Evolutionary conservation across 148 eudicot genomes (phyloP).

Genomic region (Chenopodium suecicum): DNA sequence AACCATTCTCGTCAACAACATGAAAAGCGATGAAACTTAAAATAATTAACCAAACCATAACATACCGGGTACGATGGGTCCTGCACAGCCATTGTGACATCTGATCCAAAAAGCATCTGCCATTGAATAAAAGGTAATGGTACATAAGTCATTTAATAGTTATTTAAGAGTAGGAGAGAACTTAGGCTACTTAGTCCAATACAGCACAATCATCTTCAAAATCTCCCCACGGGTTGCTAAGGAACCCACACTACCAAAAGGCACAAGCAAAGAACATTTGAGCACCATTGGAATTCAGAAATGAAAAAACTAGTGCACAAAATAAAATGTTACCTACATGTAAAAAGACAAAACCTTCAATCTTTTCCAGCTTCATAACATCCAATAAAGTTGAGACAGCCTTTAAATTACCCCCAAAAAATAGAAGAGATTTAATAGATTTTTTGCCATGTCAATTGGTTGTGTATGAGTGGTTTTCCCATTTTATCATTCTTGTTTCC

Average conservation of each 20-base stretch:
- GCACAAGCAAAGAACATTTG: neutral
- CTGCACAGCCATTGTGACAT: conserved; percentile 84
- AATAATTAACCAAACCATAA: neutral
- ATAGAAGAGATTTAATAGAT: too few relatives aligned
- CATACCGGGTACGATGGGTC: conserved; percentile 88
- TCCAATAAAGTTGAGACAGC: too few relatives aligned
- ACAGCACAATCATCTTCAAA: neutral
- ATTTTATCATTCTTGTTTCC: too few relatives aligned
- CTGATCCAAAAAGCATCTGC: conserved; percentile 86
- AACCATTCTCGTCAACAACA: neutral
- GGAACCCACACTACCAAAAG: neutral
- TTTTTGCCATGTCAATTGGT: too few relatives aligned
- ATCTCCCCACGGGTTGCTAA: neutral
- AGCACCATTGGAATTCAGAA: neutral
- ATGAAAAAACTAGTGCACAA: too few relatives aligned
- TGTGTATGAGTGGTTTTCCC: too few relatives aligned
- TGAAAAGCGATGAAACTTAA: neutral
- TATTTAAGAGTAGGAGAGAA: neutral
- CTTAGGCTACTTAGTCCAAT: neutral
- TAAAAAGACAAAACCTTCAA: neutral
- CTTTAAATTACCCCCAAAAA: too few relatives aligned
- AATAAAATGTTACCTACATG: neutral
- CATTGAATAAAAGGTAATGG: neutral
- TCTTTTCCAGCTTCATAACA: too few relatives aligned
- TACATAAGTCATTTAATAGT: neutral